Evolutionary conservation across 2,329 filamentous ascomycete genomes (phyloP).

Genomic region (Aspergillus pseudoterreus): DNA sequence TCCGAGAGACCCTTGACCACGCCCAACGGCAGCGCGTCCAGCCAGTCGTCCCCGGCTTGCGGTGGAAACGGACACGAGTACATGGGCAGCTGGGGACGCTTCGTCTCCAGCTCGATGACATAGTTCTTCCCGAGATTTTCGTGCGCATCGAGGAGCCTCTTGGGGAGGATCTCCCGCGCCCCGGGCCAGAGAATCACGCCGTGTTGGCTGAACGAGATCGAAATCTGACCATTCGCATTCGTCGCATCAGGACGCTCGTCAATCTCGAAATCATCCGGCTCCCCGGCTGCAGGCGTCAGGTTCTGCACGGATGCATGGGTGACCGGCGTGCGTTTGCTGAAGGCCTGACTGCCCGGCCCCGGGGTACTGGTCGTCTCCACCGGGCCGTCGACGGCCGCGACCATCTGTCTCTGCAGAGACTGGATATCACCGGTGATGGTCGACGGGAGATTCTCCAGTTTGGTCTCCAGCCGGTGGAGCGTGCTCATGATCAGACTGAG

Average conservation of each 20-base stretch:
- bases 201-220: conserved; percentile 51
- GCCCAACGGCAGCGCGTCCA: conserved; percentile 46
- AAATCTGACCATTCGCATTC: conserved; percentile 32
- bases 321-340: conserved; percentile 8
- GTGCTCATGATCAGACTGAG: conserved; percentile 54
- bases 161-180: conserved; percentile 42
- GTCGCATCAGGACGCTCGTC: conserved; percentile 24
- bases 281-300: conserved; percentile 26
- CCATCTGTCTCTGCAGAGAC: conserved; percentile 28
- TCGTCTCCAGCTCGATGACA: conserved; percentile 48
- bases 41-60: conserved; percentile 39
- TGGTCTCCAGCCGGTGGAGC: conserved; percentile 50
- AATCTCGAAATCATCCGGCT: conserved; percentile 28
- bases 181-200: conserved; percentile 50
- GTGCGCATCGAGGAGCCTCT: conserved; percentile 36
- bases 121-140: conserved; percentile 46
- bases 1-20: conserved; percentile 51
- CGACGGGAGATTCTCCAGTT: conserved; percentile 47
- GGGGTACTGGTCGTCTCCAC: conserved; percentile 10
- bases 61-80: conserved; percentile 35
- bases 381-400: conserved; percentile 14
- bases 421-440: conserved; percentile 28
- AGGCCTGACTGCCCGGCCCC: conserved; percentile 12
- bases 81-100: conserved; percentile 43
- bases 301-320: conserved; percentile 15